Conservation (phyloP, 768 basidiomycete genomes). For the Polyporus arcularius region DNA sequence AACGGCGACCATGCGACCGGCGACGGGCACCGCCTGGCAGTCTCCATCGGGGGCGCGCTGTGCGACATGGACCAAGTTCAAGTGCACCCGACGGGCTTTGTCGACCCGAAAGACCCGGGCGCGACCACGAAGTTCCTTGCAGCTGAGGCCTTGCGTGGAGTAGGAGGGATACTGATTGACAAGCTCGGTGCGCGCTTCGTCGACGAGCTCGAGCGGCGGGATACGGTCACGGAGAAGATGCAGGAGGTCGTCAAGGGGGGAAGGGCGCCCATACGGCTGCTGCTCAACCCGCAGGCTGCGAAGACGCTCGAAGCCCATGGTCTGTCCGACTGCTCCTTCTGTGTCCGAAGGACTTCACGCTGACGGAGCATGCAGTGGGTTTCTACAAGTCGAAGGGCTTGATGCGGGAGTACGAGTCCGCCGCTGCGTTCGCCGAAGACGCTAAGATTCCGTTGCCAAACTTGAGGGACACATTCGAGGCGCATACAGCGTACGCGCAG, state of each 20-base stretch:
- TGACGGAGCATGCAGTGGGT: slow-evolving; percentile 56
- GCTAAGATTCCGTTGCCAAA: slow-evolving; percentile 75
- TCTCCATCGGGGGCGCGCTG: slow-evolving; percentile 79
- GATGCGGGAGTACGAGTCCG: slow-evolving; percentile 92
- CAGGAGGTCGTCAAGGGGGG: slow-evolving; percentile 92
- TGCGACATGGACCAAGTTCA: slow-evolving; percentile 97
- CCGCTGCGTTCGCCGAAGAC: slow-evolving; percentile 92
- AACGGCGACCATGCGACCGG: slow-evolving; percentile 98
- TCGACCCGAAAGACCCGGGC: slow-evolving; percentile 92
- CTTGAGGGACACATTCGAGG: slow-evolving; percentile 90
- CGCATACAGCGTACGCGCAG: slow-evolving; percentile 78
- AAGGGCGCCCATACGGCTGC: slow-evolving; percentile 1
- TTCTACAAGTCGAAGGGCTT: slow-evolving; percentile 42
- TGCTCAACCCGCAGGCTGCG: not conserved
- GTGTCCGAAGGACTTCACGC: too few relatives aligned
- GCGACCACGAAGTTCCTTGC: slow-evolving; percentile 97
- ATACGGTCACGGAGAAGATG: slow-evolving; percentile 91
- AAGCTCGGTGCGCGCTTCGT: slow-evolving; percentile 90
- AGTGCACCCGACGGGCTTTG: slow-evolving; percentile 95
- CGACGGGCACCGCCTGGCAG: slow-evolving; percentile 93
- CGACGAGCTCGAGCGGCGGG: slow-evolving; percentile 91
- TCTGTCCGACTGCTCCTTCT: too few relatives aligned
- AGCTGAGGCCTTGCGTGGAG: slow-evolving; percentile 94
- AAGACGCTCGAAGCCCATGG: slow-evolving; percentile 1
- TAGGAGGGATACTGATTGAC: slow-evolving; percentile 92